A percentile compares a stretch with the other conserved stretches of the same genome.
Evolutionary conservation across 306 rosid genomes (phyloP).

Genomic region (Castanea crenata): DNA sequence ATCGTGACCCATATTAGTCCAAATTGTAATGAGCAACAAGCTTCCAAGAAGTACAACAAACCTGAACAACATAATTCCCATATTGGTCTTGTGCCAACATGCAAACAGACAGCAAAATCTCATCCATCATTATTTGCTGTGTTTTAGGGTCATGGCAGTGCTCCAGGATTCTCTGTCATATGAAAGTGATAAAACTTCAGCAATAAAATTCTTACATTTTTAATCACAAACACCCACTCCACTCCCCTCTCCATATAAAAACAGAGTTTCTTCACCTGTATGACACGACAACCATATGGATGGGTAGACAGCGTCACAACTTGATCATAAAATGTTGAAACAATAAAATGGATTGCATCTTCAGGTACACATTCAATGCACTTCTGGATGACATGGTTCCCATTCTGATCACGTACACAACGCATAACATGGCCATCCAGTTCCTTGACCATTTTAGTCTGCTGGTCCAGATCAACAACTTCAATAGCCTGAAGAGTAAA

Average conservation of each 20-base stretch:
- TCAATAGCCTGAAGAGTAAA: slow-evolving; percentile 71
- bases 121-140: slow-evolving; percentile 87
- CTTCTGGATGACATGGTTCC: slow-evolving; percentile 94
- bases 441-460: slow-evolving; percentile 87
- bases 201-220: not conserved
- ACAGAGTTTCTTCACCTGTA: slow-evolving; percentile 51
- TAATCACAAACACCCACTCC: not conserved
- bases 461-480: slow-evolving; percentile 93
- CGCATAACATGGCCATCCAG: slow-evolving; percentile 91
- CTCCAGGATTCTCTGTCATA: slow-evolving; percentile 84
- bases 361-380: slow-evolving; percentile 98
- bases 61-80: slow-evolving; percentile 98
- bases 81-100: slow-evolving; percentile 98
- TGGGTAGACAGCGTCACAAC: slow-evolving; percentile 90
- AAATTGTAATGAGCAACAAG: not conserved
- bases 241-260: not conserved
- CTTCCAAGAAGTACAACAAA: slow-evolving; percentile 26
- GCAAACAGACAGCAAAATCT: slow-evolving; percentile 83
- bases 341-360: slow-evolving; percentile 68
- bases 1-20: not conserved
- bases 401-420: slow-evolving; percentile 97
- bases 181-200: not conserved
- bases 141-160: slow-evolving; percentile 67
- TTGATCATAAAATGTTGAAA: slow-evolving; percentile 85
- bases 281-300: slow-evolving; percentile 97